A percentile compares a stretch with the other conserved stretches of the same genome.
Evolutionary conservation across 225 moss, liverwort and hornwort genomes (phyloP).

Genomic region (Asterella californica): DNA sequence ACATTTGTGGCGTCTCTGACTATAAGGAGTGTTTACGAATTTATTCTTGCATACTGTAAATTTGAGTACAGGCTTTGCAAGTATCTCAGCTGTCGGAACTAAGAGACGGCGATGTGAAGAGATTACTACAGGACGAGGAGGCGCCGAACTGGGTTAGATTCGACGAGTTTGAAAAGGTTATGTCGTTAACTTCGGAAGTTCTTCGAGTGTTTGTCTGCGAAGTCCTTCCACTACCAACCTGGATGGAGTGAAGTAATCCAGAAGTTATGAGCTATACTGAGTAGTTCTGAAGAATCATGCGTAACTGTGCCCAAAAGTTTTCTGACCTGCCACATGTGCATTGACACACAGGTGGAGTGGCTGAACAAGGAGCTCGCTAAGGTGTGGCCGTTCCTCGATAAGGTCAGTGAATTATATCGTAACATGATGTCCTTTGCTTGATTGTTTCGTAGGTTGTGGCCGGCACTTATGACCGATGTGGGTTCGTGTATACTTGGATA

Average conservation of each 20-base stretch:
- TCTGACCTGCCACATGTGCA: background rate
- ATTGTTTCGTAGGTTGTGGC: background rate
- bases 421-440: background rate
- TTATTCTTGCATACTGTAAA: background rate
- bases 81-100: conserved; percentile 62
- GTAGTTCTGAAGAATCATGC: no score
- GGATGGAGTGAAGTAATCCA: background rate
- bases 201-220: background rate
- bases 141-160: conserved; percentile 67
- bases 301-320: no score
- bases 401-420: conserved; percentile 42
- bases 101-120: conserved; percentile 36
- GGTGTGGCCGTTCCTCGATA: conserved; percentile 83
- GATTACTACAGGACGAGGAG: conserved; percentile 35
- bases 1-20: no score
- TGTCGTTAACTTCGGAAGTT: background rate
- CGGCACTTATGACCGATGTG: background rate
- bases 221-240: background rate
- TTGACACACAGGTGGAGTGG: conserved; percentile 68
- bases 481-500: no score
- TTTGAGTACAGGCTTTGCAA: conserved; percentile 51
- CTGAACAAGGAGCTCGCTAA: conserved; percentile 57
- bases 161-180: conserved; percentile 59
- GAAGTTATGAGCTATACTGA: no score
- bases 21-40: background rate